A percentile compares a stretch with the other conserved stretches of the same genome.
These are phyloP conservation scores for Pneumocystis canis DNA, from an alignment of 1,139 yeast species.

Conservation along the genomic window DNA sequence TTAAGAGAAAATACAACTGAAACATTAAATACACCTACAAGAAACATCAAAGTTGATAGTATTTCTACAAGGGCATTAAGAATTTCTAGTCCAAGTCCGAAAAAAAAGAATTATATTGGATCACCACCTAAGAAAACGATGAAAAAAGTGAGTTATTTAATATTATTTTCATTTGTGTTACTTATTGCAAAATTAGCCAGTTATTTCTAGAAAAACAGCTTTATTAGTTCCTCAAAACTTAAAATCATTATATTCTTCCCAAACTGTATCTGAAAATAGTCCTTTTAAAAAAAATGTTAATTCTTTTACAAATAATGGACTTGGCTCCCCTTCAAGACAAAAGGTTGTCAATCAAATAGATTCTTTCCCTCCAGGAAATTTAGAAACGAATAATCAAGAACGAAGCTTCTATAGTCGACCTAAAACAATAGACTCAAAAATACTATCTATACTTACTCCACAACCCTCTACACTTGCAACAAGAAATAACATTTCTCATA, in stretches of 20 bases:
- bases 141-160: not conserved
- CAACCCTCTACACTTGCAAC: not conserved
- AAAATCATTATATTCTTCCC: not conserved
- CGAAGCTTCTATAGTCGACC: not conserved
- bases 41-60: not conserved
- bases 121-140: not conserved
- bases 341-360: not conserved
- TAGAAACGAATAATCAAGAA: not conserved
- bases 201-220: not conserved
- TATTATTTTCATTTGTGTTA: not conserved
- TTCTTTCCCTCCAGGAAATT: not conserved
- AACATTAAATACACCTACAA: constrained; percentile 1
- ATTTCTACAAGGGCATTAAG: not conserved
- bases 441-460: not conserved
- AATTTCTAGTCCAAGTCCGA: not conserved
- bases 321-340: not conserved
- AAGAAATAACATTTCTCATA: not conserved
- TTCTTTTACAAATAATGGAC: not conserved
- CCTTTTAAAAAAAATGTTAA: not conserved
- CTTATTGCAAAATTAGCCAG: not conserved
- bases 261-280: not conserved
- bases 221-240: not conserved
- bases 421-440: not conserved
- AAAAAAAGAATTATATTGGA: not conserved
- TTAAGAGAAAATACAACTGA: not conserved